phyloP scores from a whole-genome alignment of 345 rosid species.

The Crucihimalaya himalaica region DNA sequence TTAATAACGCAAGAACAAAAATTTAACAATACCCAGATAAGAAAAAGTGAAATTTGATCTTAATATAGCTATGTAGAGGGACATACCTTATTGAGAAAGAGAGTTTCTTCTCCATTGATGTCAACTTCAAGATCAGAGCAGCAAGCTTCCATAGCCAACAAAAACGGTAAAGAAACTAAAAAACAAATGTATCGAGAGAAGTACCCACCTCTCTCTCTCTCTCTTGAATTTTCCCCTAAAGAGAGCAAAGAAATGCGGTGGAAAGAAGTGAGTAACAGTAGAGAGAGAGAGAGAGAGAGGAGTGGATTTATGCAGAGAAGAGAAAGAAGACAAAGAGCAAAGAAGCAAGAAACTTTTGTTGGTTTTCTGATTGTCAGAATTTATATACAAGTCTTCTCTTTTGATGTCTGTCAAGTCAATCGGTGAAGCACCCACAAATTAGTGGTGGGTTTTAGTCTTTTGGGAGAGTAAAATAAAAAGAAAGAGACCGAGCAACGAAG shows the following conservation, averaged over 20 bases:
- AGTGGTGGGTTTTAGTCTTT: constrained; percentile 39
- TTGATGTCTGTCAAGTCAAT: constrained; percentile 37
- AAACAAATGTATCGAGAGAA: too few relatives aligned
- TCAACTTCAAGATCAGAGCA: constrained; percentile 93
- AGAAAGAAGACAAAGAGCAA: constrained; percentile 61
- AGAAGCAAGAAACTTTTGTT: constrained; percentile 36
- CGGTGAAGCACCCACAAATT: constrained; percentile 42
- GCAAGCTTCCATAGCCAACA: constrained; percentile 60
- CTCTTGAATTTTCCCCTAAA: constrained; percentile 7
- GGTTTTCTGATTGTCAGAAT: constrained; percentile 40
- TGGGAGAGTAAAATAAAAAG: constrained; percentile 3
- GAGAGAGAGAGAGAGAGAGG: constrained; percentile 39
- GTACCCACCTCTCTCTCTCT: not conserved
- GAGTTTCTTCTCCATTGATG: constrained; percentile 88
- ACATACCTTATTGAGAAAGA: constrained; percentile 75
- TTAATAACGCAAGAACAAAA: not conserved
- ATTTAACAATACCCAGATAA: not conserved
- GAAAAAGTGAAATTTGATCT: not conserved
- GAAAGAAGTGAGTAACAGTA: constrained; percentile 34
- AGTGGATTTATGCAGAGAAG: constrained; percentile 44
- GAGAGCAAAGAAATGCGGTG: too few relatives aligned
- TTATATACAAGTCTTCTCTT: constrained; percentile 18
- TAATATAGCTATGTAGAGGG: not conserved
- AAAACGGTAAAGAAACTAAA: constrained; percentile 16
- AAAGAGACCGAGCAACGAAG: constrained; percentile 31